Evolutionary conservation across 306 rosid genomes (phyloP).

Genomic region (Fragaria nilgerrensis): DNA sequence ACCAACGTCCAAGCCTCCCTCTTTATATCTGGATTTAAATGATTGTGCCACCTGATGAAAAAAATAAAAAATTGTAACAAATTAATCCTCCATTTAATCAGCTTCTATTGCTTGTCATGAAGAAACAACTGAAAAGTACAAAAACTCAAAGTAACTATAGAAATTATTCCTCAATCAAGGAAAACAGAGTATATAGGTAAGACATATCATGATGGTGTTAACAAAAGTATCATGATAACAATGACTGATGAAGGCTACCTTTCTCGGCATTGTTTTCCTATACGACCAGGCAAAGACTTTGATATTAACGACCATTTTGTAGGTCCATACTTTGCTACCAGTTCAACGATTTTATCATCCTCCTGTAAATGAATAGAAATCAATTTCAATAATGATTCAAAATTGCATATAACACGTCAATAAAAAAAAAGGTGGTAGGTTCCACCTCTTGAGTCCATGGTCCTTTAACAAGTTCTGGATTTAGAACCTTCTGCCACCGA

Average conservation of each 20-base stretch:
- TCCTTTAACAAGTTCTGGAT: constrained; percentile 97
- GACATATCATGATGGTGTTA: background rate
- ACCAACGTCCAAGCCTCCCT: constrained; percentile 92
- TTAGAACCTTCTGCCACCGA: constrained; percentile 99
- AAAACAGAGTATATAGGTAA: background rate
- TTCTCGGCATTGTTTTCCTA: constrained; percentile 97
- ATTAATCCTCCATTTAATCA: background rate
- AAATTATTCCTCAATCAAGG: background rate
- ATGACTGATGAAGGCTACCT: constrained; percentile 47
- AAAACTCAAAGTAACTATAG: constrained; percentile 14
- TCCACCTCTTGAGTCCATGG: constrained; percentile 97
- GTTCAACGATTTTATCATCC: constrained; percentile 83
- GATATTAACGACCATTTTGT: constrained; percentile 97
- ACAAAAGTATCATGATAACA: background rate
- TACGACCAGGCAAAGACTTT: constrained; percentile 94
- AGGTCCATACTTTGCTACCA: constrained; percentile 80
- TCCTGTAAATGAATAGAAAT: constrained; percentile 52
- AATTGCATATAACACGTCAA: constrained; percentile 6
- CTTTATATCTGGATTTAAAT: constrained; percentile 91
- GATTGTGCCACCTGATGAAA: constrained; percentile 90
- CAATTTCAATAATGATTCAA: constrained; percentile 25
- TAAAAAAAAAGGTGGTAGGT: constrained; percentile 20
- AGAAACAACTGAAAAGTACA: constrained; percentile 9
- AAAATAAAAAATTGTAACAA: background rate
- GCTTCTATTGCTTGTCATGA: background rate